phyloP scores from a whole-genome alignment of 352 stramenopile species.

The Globisporangium rhizosaccharum region DNA sequence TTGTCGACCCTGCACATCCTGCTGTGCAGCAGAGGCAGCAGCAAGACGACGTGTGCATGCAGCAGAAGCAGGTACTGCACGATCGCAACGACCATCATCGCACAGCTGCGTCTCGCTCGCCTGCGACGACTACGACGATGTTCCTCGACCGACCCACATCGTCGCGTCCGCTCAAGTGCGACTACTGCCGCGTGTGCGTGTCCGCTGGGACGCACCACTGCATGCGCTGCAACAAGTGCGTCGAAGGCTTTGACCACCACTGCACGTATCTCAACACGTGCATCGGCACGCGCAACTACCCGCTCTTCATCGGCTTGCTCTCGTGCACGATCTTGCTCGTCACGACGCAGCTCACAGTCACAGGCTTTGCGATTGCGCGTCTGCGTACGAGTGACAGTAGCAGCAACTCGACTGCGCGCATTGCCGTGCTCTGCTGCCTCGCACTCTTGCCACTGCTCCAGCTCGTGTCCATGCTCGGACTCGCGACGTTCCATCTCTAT shows the following conservation, averaged over 20 bases:
- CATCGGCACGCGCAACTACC: slow-evolving; percentile 76
- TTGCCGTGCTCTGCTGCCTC: slow-evolving; percentile 24
- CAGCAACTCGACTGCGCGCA: slow-evolving; percentile 8
- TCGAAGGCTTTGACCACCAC: slow-evolving; percentile 93
- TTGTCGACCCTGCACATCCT: slow-evolving; percentile 36
- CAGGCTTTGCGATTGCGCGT: slow-evolving; percentile 31
- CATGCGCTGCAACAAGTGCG: slow-evolving; percentile 92
- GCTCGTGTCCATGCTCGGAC: slow-evolving; percentile 50
- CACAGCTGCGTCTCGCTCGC: not conserved
- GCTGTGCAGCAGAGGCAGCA: slow-evolving; percentile 13
- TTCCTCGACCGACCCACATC: not conserved
- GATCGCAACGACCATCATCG: not conserved
- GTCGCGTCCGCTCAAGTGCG: slow-evolving; percentile 23
- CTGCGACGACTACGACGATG: no score
- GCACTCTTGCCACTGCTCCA: slow-evolving; percentile 46
- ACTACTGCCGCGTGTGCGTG: slow-evolving; percentile 38
- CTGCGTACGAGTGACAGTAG: slow-evolving; percentile 11
- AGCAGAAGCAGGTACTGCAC: not conserved
- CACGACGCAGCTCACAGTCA: slow-evolving; percentile 44
- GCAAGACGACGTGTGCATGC: not conserved
- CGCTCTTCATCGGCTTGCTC: slow-evolving; percentile 53
- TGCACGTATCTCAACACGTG: slow-evolving; percentile 95
- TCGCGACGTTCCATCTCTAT: slow-evolving; percentile 63
- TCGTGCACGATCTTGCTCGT: slow-evolving; percentile 52
- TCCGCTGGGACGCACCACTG: slow-evolving; percentile 71